Evolutionary conservation across 164 flowering plant genomes (phyloP), one percentile per base, ranked within the genome.

Genomic region (Chimonanthus salicifolius): DNA sequence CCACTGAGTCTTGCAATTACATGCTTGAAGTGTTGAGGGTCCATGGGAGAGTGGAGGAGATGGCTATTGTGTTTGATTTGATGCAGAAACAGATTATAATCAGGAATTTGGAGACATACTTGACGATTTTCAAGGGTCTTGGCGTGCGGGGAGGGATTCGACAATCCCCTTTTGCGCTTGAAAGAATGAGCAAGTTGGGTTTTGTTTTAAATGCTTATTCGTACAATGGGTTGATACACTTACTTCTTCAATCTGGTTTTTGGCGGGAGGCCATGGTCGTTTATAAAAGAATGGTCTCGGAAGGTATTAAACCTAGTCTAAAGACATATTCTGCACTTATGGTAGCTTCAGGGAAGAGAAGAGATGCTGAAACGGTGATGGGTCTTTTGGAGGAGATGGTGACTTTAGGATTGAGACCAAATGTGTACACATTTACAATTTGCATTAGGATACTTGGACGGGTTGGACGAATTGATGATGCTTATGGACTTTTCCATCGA

Each of bases 251-350:
- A 69, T 85, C 90, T 33, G 89, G 94, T 43, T 89, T 80, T 83
- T 84, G 80, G 66, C 77, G 62, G 67, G 96, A 95, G 83, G 98
- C 97, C 48, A 77, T 91, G 77, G 80, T 78, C 69, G 88, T 90
- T 49, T 91, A 95, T 74, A 83, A 87, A 75, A 84, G 88, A 78
- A 86, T 88, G 96, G 77, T 93, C 21, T 84, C 84, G 0, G 97
- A 93, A 79, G 89, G 87, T 54, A 74, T 87, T 65, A 91, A 83
- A 77, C 97, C 97, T 64, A 95, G 96, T 77, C 77, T 93, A 64
- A 93, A 91, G 82, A 87, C 99, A n/a, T 91, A 87, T 75, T 95
- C 98, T 9, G 92, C 97, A 0, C 94, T 95, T 69, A 91, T 95
- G 99, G 94, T 89, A 51, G 96, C 97, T 46, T 74, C 67, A 47